A percentile compares a stretch with the other conserved stretches of the same genome.
Evolutionary conservation across 352 stramenopile genomes (phyloP).

Genomic region (Phytophthora pseudosyringae): DNA sequence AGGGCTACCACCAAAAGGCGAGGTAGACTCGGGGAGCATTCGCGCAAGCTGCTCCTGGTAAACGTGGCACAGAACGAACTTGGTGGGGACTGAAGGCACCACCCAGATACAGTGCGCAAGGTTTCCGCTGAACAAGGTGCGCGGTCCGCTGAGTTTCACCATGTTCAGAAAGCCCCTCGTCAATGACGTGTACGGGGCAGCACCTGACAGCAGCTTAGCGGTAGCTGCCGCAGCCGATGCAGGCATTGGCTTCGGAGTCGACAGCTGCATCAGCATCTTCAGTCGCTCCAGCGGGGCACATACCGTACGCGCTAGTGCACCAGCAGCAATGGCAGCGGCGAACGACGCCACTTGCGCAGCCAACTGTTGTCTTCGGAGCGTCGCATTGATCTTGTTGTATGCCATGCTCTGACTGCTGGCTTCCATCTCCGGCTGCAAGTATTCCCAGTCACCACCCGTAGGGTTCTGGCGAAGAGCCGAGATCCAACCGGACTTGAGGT

Average conservation of each 20-base stretch:
- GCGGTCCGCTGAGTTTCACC: conserved; percentile 60
- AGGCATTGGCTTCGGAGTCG: conserved; percentile 34
- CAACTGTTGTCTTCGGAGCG: conserved; percentile 27
- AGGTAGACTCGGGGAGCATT: conserved; percentile 29
- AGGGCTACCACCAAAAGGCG: conserved; percentile 15
- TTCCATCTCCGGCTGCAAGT: conserved; percentile 46
- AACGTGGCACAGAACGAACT: conserved; percentile 78
- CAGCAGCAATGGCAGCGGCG: conserved; percentile 66
- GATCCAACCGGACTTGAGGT: conserved; percentile 78
- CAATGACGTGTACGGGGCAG: conserved; percentile 54
- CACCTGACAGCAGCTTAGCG: conserved; percentile 8
- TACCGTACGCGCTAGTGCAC: conserved; percentile 64
- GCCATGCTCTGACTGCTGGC: conserved; percentile 14
- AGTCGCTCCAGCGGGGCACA: conserved; percentile 80
- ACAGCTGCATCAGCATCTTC: conserved; percentile 85
- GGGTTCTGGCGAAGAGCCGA: conserved; percentile 77
- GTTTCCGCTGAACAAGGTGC: conserved; percentile 83
- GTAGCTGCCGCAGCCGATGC: conserved; percentile 9
- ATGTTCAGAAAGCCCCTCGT: conserved; percentile 70
- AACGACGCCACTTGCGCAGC: conserved; percentile 59
- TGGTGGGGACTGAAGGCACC: conserved; percentile 80
- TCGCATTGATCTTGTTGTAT: conserved; percentile 36
- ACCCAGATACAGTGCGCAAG: conserved; percentile 83
- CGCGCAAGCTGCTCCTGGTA: conserved; percentile 61
- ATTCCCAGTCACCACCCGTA: conserved; percentile 64